Conservation (phyloP, 1,284 basidiomycete genomes). For the Apiotrichum gracile region DNA sequence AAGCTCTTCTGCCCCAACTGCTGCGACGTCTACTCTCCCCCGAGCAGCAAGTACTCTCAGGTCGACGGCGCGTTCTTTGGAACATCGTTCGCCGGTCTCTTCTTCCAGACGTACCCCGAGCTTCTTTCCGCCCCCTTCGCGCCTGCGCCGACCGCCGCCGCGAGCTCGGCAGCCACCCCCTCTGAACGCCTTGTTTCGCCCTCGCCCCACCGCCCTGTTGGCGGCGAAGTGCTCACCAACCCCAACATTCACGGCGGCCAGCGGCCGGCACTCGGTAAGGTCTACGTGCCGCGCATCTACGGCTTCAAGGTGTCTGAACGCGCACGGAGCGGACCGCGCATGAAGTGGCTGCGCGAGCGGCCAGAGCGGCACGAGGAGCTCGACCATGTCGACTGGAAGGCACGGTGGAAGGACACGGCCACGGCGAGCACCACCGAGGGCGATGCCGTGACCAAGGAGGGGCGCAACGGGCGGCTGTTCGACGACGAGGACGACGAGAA, state of each 20-base stretch:
- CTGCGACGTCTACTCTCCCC: constrained; percentile 92
- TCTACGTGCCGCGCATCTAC: constrained; percentile 91
- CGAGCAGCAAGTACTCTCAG: constrained; percentile 89
- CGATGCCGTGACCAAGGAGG: constrained; percentile 3
- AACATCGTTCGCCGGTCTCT: constrained; percentile 93
- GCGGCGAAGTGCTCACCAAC: constrained; percentile 51
- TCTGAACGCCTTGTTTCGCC: constrained; percentile 11
- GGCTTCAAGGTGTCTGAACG: constrained; percentile 58
- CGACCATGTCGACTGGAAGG: constrained; percentile 78
- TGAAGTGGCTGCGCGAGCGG: constrained; percentile 89
- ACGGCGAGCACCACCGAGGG: neutral
- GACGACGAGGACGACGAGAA: constrained; percentile 34
- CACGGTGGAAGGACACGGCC: constrained; percentile 60
- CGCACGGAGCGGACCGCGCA: constrained; percentile 81
- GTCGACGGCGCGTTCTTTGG: constrained; percentile 99
- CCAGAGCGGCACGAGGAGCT: constrained; percentile 74
- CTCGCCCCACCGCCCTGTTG: constrained; percentile 19
- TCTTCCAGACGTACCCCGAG: constrained; percentile 95
- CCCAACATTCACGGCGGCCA: constrained; percentile 69
- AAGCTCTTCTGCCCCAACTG: constrained; percentile 99
- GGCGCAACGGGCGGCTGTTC: constrained; percentile 27
- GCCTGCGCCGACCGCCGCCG: constrained; percentile 20
- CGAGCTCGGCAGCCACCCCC: constrained; percentile 32
- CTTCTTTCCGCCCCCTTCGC: constrained; percentile 77
- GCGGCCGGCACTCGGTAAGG: constrained; percentile 71